Conservation (phyloP, 2,329 filamentous ascomycete species). For the Taxawa tesnikishii region DNA sequence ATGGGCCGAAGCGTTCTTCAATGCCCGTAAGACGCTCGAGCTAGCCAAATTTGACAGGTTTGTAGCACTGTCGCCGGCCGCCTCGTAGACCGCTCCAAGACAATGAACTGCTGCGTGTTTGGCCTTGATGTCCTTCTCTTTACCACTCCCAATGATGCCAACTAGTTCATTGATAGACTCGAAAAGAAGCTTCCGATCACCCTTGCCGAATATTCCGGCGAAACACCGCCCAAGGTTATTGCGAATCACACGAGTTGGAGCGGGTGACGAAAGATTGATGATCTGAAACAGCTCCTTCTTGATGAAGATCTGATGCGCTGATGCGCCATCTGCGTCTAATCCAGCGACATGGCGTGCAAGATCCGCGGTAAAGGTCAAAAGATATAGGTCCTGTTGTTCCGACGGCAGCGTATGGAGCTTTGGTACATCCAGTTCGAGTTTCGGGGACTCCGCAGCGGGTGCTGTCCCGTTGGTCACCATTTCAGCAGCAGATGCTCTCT, state of each 20-base stretch:
- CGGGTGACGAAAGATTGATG: slow-evolving; percentile 67
- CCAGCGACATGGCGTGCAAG: slow-evolving; percentile 67
- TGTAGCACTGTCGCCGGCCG: slow-evolving; percentile 89
- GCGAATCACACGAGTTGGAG: slow-evolving; percentile 76
- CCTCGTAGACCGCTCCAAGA: slow-evolving; percentile 76
- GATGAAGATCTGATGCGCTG: slow-evolving; percentile 77
- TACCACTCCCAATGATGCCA: slow-evolving; percentile 57
- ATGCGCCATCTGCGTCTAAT: slow-evolving; percentile 67
- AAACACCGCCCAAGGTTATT: slow-evolving; percentile 82
- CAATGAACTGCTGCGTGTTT: slow-evolving; percentile 84
- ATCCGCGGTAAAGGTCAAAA: slow-evolving; percentile 77
- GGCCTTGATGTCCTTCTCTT: slow-evolving; percentile 66
- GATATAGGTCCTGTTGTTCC: slow-evolving; percentile 91
- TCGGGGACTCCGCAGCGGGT: slow-evolving; percentile 6
- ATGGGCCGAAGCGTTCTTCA: slow-evolving; percentile 70
- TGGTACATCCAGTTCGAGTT: slow-evolving; percentile 62
- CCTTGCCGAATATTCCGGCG: slow-evolving; percentile 67
- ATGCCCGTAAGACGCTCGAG: slow-evolving; percentile 58
- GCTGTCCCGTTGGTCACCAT: slow-evolving; percentile 3
- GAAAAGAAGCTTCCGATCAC: slow-evolving; percentile 83
- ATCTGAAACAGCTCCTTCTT: slow-evolving; percentile 94
- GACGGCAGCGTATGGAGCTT: slow-evolving; percentile 82
- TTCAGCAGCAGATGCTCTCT: no score
- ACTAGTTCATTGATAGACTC: slow-evolving; percentile 89
- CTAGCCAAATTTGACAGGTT: slow-evolving; percentile 66